Percentiles rank a stretch among this genome's conserved stretches.
These are phyloP conservation scores for Coleophoma crateriformis DNA, from an alignment of 2,329 filamentous ascomycete species.

Conservation along the genomic window DNA sequence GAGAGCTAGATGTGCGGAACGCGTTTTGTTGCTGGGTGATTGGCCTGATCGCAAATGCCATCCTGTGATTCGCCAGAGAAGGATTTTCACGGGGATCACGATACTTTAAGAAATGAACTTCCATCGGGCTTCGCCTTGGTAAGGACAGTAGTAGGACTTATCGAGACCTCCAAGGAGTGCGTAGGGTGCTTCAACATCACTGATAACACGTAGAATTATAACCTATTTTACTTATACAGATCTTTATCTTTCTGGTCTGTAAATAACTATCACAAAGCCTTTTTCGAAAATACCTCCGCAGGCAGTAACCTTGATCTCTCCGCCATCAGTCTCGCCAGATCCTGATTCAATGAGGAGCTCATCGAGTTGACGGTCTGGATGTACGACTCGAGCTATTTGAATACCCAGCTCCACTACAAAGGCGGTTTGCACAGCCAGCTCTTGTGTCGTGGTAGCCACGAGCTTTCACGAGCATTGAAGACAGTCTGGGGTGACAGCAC, in stretches of 20 bases:
- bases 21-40: too few species aligned
- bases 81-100: too few species aligned
- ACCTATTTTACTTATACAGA: neutral
- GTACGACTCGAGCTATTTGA: conserved; percentile 27
- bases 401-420: conserved; percentile 41
- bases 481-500: conserved; percentile 10
- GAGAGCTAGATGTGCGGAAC: too few species aligned
- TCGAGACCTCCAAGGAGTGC: too few species aligned
- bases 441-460: neutral
- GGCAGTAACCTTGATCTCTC: neutral
- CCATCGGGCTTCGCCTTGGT: too few species aligned
- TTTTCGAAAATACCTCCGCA: neutral
- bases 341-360: neutral
- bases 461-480: conserved; percentile 11
- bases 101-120: too few species aligned
- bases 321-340: neutral
- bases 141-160: too few species aligned
- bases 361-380: conserved; percentile 12
- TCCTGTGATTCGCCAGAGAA: too few species aligned
- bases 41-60: too few species aligned
- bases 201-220: neutral
- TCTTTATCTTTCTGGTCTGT: neutral
- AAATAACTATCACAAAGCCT: neutral
- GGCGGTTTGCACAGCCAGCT: conserved; percentile 18
- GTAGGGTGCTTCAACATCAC: neutral